These are phyloP conservation scores for Pestalotiopsis sp. DNA, from an alignment of 2,329 filamentous ascomycete species.

Conservation along the genomic window DNA sequence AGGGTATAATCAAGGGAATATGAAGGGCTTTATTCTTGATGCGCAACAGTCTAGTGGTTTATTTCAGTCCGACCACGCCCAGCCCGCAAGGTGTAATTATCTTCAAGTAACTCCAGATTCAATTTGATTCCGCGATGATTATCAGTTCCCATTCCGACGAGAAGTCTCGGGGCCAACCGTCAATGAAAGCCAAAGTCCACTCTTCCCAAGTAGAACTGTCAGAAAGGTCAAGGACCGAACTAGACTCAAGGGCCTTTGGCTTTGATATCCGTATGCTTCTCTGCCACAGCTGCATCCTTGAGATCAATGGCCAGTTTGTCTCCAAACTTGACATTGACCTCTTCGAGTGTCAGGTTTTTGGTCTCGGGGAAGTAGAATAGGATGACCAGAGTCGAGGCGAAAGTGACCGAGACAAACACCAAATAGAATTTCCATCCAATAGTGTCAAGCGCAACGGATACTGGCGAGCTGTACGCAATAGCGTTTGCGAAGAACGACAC, in stretches of 20 bases:
- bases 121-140: too few species aligned
- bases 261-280: slow-evolving; percentile 4
- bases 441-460: slow-evolving; percentile 46
- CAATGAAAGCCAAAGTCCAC: too few species aligned
- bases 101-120: too few species aligned
- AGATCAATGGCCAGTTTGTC: slow-evolving; percentile 26
- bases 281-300: slow-evolving; percentile 24
- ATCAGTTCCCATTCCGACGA: too few species aligned
- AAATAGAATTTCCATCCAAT: slow-evolving; percentile 57
- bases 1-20: too few species aligned
- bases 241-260: neutral
- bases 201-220: too few species aligned
- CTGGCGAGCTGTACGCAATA: slow-evolving; percentile 23
- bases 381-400: slow-evolving; percentile 44
- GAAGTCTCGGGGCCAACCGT: too few species aligned
- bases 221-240: neutral
- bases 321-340: slow-evolving; percentile 32
- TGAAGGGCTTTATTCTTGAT: too few species aligned
- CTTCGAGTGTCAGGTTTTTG: slow-evolving; percentile 35
- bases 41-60: too few species aligned
- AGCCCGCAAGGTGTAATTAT: too few species aligned
- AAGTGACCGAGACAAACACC: slow-evolving; percentile 46
- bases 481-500: slow-evolving; percentile 27
- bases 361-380: slow-evolving; percentile 50
- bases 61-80: too few species aligned